Conservation (phyloP, 495 filamentous ascomycete genomes). For the Apodospora peruviana region DNA sequence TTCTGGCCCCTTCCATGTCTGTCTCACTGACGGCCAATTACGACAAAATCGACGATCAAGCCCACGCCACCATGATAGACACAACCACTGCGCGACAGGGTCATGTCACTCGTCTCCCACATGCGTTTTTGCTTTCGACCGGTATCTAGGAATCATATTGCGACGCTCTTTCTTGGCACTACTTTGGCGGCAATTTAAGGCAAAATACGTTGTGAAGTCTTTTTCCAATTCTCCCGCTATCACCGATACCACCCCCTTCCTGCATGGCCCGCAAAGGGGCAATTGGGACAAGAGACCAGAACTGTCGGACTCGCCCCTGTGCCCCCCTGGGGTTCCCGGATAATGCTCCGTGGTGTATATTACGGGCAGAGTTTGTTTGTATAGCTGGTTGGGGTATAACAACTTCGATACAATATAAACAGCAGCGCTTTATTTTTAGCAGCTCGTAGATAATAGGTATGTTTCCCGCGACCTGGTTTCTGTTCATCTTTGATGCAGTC, state of each 20-base stretch:
- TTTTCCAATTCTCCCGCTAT: conserved; percentile 7
- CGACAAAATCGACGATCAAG: neutral
- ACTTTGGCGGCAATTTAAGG: conserved; percentile 2
- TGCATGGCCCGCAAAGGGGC: conserved; percentile 1
- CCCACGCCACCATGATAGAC: neutral
- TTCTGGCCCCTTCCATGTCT: neutral
- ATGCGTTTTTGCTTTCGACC: neutral
- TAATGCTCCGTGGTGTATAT: no score
- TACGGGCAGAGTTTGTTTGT: no score
- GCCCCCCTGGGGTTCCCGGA: no score
- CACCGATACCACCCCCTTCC: neutral
- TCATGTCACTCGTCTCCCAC: neutral
- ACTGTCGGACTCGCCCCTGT: neutral
- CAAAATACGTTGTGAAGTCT: neutral
- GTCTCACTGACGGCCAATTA: neutral
- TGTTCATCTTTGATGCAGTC: neutral
- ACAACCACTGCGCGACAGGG: neutral
- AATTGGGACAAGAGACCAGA: neutral
- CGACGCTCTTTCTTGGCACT: conserved; percentile 1
- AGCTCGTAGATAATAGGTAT: neutral
- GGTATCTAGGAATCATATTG: neutral
- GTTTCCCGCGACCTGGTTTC: neutral
- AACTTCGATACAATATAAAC: no score
- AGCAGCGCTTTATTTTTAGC: neutral
- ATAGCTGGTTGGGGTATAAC: no score